These are phyloP conservation scores for Mucor velutinosus DNA, from an alignment of 371 early-diverging fungal species.

Conservation along the genomic window DNA sequence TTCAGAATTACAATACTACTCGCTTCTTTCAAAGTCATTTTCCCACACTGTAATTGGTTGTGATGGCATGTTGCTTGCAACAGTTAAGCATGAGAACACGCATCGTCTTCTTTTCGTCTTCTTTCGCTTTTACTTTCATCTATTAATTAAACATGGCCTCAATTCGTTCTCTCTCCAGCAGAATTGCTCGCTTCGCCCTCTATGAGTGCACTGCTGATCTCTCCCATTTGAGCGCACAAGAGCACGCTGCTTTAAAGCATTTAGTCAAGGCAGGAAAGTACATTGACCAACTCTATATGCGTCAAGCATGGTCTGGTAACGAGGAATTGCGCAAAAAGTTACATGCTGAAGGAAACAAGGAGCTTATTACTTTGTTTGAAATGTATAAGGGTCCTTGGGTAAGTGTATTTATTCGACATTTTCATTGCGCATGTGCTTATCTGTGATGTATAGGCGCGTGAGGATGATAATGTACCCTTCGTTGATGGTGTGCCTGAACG, in stretches of 20 bases:
- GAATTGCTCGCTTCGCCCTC: conserved; percentile 53
- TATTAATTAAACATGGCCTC: conserved; percentile 22
- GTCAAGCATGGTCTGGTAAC: conserved; percentile 77
- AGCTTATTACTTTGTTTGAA: conserved; percentile 58
- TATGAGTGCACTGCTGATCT: conserved; percentile 65
- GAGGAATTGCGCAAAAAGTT: conserved; percentile 59
- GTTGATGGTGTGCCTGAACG: conserved; percentile 60
- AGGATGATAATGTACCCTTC: conserved; percentile 62
- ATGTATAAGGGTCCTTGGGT: conserved; percentile 81
- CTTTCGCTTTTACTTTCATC: background rate
- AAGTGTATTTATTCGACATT: background rate
- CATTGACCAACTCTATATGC: conserved; percentile 67
- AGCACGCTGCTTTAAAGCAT: conserved; percentile 66
- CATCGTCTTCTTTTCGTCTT: conserved; percentile 2
- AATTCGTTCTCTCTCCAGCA: conserved; percentile 33
- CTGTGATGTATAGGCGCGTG: conserved; percentile 8
- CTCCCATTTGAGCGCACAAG: conserved; percentile 59
- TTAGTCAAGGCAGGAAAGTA: conserved; percentile 67
- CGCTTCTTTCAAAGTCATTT: background rate
- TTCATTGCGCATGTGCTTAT: background rate
- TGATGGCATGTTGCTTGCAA: background rate
- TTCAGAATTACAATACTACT: background rate
- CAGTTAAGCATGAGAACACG: background rate
- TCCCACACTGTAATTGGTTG: background rate
- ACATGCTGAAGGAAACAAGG: conserved; percentile 35